These are phyloP conservation scores for Candida bentonensis DNA, from an alignment of 805 yeast species.

Conservation along the genomic window DNA sequence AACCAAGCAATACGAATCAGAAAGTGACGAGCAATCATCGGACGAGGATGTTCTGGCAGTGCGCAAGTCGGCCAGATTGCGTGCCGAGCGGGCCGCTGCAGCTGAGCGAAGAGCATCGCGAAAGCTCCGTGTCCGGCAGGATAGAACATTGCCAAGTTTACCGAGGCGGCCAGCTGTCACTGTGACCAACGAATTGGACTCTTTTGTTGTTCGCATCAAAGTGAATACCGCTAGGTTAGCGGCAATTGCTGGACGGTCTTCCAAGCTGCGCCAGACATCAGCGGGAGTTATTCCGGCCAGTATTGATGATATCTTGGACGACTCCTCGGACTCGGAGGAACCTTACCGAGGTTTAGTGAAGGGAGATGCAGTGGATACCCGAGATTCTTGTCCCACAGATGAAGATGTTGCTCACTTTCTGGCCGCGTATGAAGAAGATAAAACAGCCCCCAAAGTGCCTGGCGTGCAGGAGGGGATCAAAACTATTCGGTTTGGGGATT, in stretches of 20 bases:
- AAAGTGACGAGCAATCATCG: too few relatives aligned
- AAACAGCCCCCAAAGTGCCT: neutral
- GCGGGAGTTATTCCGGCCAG: neutral
- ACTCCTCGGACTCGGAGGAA: neutral
- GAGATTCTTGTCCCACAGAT: neutral
- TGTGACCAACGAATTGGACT: neutral
- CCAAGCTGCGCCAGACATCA: neutral
- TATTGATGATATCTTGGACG: neutral
- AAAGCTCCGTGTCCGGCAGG: neutral
- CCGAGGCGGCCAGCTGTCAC: neutral
- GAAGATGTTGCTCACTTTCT: neutral
- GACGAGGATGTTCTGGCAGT: too few relatives aligned
- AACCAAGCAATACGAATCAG: too few relatives aligned
- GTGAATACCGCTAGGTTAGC: neutral
- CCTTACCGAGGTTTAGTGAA: neutral
- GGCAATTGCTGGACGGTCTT: neutral
- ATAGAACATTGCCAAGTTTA: neutral
- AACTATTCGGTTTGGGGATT: conserved; percentile 55
- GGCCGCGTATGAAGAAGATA: neutral
- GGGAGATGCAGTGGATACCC: neutral
- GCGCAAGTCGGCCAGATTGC: neutral
- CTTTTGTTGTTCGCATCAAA: neutral
- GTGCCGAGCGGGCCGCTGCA: neutral
- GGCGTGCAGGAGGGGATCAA: conserved; percentile 24
- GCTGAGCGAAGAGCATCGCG: neutral